phyloP scores from a whole-genome alignment of 2,329 filamentous ascomycete species.

The Scleromitrula shiraiana region DNA sequence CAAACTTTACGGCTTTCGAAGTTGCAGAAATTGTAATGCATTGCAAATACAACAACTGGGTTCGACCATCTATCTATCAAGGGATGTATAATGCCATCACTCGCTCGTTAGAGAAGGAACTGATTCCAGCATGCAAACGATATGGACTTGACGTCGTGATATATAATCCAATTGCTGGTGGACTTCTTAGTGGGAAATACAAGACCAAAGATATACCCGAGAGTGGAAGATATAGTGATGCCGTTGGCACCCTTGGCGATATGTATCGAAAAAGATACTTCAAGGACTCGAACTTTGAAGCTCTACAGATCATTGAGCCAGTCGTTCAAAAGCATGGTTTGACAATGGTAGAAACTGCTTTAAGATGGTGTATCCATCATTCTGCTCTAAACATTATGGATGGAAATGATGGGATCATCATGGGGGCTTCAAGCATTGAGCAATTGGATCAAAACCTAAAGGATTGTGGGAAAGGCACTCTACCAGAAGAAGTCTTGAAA shows the following conservation, averaged over 20 bases:
- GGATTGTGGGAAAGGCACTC: slow-evolving; percentile 43
- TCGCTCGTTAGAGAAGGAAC: slow-evolving; percentile 65
- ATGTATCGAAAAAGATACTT: slow-evolving; percentile 55
- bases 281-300: slow-evolving; percentile 53
- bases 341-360: slow-evolving; percentile 51
- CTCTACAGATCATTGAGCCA: slow-evolving; percentile 50
- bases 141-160: slow-evolving; percentile 74
- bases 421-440: slow-evolving; percentile 34
- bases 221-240: slow-evolving; percentile 60
- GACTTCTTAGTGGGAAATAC: slow-evolving; percentile 67
- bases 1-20: slow-evolving; percentile 81
- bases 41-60: slow-evolving; percentile 73
- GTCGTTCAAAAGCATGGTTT: slow-evolving; percentile 51
- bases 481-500: slow-evolving; percentile 57
- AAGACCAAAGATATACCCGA: slow-evolving; percentile 44
- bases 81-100: slow-evolving; percentile 82
- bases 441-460: slow-evolving; percentile 36
- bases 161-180: slow-evolving; percentile 77
- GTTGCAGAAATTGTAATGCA: slow-evolving; percentile 77
- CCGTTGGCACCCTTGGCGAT: slow-evolving; percentile 33
- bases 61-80: slow-evolving; percentile 63
- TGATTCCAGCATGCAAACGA: slow-evolving; percentile 64
- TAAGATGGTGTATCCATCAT: slow-evolving; percentile 53
- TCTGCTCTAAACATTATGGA: slow-evolving; percentile 45
- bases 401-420: slow-evolving; percentile 35